Evolutionary conservation across 2,329 filamentous ascomycete species (phyloP), one percentile per base, ranked within the genome.

Genomic region (Delphinella strobiligena): DNA sequence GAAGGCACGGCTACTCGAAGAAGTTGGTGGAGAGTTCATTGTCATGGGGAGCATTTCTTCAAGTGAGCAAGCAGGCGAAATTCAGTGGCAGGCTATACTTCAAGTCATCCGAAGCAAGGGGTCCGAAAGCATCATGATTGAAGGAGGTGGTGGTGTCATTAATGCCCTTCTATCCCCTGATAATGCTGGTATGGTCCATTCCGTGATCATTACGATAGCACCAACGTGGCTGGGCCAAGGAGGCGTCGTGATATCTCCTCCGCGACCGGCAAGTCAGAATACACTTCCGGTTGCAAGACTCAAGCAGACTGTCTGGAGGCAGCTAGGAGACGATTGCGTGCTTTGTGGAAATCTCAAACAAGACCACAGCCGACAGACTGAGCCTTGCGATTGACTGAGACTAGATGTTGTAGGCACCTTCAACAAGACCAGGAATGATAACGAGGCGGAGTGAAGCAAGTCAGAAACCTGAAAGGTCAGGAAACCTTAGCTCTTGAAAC

Each of bases 181-280:
- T 19, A 75, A 78, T 51, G 66, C 74, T 12, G 51, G 57, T n/a
- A 63, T 87, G 7, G 68, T 93, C 31, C 73, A 85, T 54, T 80
- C 80, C 2, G 78, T 94, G 36, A 82, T 96, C 51, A 71, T 95
- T 42, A 95, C 89, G 0, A 78, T 95, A 52, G 87, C 89, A 3
- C 89, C 89, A 7, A 85, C 78, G 0, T 96, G 86, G 75, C 68
- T 96, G n/a, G 89, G 89, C 2, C 69, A 74, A 44, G 85, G 83
- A 2, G 86, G 86, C 5, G 83, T 95, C 8, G 69, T 78, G 9
- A 84, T 94, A 2, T 80, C 76, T 34, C 89, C 88, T 2, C 67
- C 74, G 15, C 68, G 75, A 24, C 69, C 70, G 41, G 58, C 61
- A 2, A 55, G 67, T 14, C 75, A 72, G 3, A 62, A 63, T 34